Conservation (phyloP, 176 grass and related monocot species). For the bread wheat (Triticum aestivum) region DNA sequence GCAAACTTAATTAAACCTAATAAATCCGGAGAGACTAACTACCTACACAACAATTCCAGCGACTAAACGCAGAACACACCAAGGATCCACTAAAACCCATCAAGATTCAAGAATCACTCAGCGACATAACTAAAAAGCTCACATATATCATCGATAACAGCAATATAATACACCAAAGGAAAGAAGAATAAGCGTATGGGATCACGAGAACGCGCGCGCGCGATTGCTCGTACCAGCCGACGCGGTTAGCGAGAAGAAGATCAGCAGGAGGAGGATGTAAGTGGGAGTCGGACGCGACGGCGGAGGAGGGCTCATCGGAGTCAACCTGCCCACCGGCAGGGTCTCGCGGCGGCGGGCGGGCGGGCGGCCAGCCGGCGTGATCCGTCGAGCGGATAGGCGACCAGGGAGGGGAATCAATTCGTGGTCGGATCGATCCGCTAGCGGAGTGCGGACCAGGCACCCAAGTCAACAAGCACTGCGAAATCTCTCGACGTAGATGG, state of each 20-base stretch:
- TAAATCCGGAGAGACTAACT: not conserved
- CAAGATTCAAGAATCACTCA: not conserved
- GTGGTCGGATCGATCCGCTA: constrained; percentile 7
- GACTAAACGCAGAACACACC: not conserved
- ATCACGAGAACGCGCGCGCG: not conserved
- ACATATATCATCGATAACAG: not conserved
- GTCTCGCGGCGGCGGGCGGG: not conserved
- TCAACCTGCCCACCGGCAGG: constrained; percentile 2
- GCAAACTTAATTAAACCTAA: constrained; percentile 5
- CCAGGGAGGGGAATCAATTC: not conserved
- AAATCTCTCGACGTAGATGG: not conserved
- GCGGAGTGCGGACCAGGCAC: not conserved
- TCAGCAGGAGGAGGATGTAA: not conserved
- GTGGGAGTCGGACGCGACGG: not conserved
- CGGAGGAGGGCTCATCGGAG: constrained; percentile 17
- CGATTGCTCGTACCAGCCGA: constrained; percentile 40
- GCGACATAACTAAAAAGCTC: not conserved
- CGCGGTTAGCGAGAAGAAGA: constrained; percentile 15
- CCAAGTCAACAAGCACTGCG: constrained; percentile 19
- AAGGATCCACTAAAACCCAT: not conserved
- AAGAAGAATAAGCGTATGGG: not conserved
- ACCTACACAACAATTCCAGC: not conserved
- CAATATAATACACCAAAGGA: not conserved
- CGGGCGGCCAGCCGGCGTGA: not conserved
- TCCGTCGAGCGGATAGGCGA: not conserved